A percentile compares a stretch with the other conserved stretches of the same genome.
Evolutionary conservation across 2,329 filamentous ascomycete genomes (phyloP).

Genomic region (Penicillium expansum): DNA sequence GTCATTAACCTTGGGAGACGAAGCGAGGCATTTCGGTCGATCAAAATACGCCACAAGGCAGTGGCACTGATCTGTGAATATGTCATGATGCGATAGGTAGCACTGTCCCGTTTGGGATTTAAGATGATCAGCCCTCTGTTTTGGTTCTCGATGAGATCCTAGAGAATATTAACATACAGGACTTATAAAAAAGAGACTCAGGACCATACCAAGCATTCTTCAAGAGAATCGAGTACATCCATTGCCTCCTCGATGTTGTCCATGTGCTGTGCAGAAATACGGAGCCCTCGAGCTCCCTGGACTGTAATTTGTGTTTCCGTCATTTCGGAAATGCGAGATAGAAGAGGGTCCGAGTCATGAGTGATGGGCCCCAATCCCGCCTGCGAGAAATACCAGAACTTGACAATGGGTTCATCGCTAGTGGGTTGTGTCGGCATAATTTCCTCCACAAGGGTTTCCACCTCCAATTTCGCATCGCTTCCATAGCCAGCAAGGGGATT

Average conservation of each 20-base stretch:
- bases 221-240: background rate
- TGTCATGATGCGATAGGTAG: constrained; percentile 1
- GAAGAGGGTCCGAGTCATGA: background rate
- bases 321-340: background rate
- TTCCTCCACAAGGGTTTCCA: background rate
- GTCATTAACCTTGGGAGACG: background rate
- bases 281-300: background rate
- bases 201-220: constrained; percentile 2
- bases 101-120: background rate
- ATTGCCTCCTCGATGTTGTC: background rate
- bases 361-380: background rate
- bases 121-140: background rate
- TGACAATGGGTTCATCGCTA: background rate
- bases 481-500: background rate
- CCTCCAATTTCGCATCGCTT: background rate
- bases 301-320: background rate
- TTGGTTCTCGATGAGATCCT: background rate
- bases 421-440: background rate
- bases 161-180: background rate
- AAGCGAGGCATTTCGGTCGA: background rate
- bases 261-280: background rate
- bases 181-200: background rate
- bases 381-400: background rate
- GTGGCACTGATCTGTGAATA: background rate
- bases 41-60: background rate